Percentiles rank a stretch among this genome's conserved stretches.
phyloP scores from a whole-genome alignment of 2,329 filamentous ascomycete species.

The Colletotrichum phormii region DNA sequence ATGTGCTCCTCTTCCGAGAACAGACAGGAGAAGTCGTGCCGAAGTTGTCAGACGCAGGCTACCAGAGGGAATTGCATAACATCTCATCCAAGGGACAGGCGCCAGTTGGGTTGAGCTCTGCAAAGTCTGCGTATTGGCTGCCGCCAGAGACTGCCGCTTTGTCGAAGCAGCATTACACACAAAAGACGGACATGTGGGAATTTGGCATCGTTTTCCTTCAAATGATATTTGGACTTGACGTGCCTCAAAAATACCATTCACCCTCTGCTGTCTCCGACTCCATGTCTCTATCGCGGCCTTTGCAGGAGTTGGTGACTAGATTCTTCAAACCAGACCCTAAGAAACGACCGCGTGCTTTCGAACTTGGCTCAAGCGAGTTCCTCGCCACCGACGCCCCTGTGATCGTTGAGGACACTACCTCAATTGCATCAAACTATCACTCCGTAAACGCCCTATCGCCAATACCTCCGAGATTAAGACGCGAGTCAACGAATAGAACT shows the following conservation, averaged over 20 bases:
- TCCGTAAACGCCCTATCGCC: constrained; percentile 56
- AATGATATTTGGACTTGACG: constrained; percentile 89
- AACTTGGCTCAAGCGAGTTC: constrained; percentile 73
- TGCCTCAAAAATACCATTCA: constrained; percentile 81
- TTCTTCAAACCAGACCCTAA: constrained; percentile 89
- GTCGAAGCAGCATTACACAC: constrained; percentile 72
- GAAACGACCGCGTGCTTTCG: constrained; percentile 86
- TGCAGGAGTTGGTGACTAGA: constrained; percentile 83
- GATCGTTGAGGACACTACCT: constrained; percentile 58
- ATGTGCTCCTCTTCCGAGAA: constrained; percentile 81
- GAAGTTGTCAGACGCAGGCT: constrained; percentile 81
- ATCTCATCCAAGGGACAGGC: constrained; percentile 66
- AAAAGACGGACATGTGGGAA: constrained; percentile 95
- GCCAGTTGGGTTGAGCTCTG: constrained; percentile 65
- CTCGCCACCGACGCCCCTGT: constrained; percentile 73
- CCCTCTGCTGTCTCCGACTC: constrained; percentile 79
- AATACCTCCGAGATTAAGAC: constrained; percentile 63
- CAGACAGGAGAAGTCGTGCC: constrained; percentile 75
- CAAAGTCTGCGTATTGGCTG: constrained; percentile 85
- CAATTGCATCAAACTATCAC: constrained; percentile 52
- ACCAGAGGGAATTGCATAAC: constrained; percentile 74
- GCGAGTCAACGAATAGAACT: constrained; percentile 70
- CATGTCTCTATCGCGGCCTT: constrained; percentile 76
- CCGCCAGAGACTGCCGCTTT: constrained; percentile 79
- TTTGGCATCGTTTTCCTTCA: constrained; percentile 92